Base-by-base conservation (phyloP, 176 grass and related monocot genomes). In the Rhynchospora pubera region DNA sequence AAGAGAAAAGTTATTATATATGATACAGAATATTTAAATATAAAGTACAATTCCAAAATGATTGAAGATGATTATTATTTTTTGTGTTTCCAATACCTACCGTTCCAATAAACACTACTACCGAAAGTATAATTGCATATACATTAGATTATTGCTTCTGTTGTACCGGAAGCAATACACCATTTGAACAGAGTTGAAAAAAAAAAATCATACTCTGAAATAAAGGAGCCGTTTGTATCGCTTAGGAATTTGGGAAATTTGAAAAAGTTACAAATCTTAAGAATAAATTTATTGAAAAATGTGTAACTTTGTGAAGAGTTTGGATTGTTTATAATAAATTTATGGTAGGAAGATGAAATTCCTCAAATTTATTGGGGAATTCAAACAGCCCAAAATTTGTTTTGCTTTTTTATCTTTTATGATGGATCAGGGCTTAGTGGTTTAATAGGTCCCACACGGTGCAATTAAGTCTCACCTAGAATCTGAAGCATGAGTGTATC, bases 91-190 rank as follows among this genome's bases (percentile, higher is more conserved):
- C 46, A 7, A 26, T 22, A 75, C 45, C 66, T 32, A 2, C 11
- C 19, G 1, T 50, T 23, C 45, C 5, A 0, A 70, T 51, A 70
- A 76, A 76, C 13, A 55, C 23, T 51, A 76, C 23, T 16, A 55
- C 46, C 47, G 6, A 76, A 76, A 53, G 23, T 26, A 30, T 4
- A 18, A 55, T 2, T 53, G 46, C 19, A 30, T 6, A 43, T 43
- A 28, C 26, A 28, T 28, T 28, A 28, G 60, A 8, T 12, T 46
- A 71, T 45, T 9, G 22, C 47, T 30, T 55, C 48, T 55, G 72
- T 52, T 76, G 72, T 18, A 76, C 72, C 72, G 53, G 72, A 55
- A 52, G 47, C 72, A 76, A 76, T 18, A 30, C 47, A 76, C 26
- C 47, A 14, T 5, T 6, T 28, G 47, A 52, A 30, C 47, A 75